Conservation (phyloP, 1,284 basidiomycete genomes). For the Hypsizygus ulmarius region DNA sequence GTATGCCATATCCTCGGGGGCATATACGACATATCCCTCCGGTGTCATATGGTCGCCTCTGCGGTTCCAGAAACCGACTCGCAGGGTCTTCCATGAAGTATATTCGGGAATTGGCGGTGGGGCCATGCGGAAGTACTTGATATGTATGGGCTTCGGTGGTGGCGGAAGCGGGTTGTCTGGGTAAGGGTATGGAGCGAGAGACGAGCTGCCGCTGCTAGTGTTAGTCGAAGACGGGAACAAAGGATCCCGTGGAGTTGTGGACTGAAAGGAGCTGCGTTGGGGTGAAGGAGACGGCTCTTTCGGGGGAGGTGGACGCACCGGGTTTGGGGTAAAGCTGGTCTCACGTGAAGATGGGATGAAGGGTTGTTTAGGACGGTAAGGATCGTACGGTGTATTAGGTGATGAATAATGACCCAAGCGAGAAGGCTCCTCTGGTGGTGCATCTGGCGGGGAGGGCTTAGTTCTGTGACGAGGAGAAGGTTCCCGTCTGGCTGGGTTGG, state of each 20-base stretch:
- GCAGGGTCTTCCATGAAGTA: constrained; percentile 19
- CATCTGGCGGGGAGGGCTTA: too few species aligned
- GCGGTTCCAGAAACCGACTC: constrained; percentile 64
- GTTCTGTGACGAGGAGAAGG: too few species aligned
- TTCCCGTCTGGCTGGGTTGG: too few species aligned
- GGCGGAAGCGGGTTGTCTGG: constrained; percentile 28
- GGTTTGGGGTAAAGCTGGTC: too few species aligned
- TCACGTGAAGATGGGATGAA: too few species aligned
- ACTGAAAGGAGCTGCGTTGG: background rate
- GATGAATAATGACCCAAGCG: too few species aligned
- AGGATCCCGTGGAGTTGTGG: background rate
- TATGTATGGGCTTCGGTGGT: constrained; percentile 21
- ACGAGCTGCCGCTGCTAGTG: background rate
- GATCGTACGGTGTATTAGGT: too few species aligned
- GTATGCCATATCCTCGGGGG: constrained; percentile 48
- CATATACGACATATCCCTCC: constrained; percentile 57
- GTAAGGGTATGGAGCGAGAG: constrained; percentile 1
- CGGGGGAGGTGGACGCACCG: too few species aligned
- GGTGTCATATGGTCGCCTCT: constrained; percentile 64
- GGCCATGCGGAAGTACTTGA: constrained; percentile 16
- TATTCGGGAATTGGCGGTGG: constrained; percentile 10
- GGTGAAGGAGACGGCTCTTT: too few species aligned
- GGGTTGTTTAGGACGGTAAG: too few species aligned
- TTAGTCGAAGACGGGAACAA: too few species aligned
- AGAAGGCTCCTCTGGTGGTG: too few species aligned